Base-by-base conservation (phyloP, 768 basidiomycete genomes). In the Serendipita vermifera region DNA sequence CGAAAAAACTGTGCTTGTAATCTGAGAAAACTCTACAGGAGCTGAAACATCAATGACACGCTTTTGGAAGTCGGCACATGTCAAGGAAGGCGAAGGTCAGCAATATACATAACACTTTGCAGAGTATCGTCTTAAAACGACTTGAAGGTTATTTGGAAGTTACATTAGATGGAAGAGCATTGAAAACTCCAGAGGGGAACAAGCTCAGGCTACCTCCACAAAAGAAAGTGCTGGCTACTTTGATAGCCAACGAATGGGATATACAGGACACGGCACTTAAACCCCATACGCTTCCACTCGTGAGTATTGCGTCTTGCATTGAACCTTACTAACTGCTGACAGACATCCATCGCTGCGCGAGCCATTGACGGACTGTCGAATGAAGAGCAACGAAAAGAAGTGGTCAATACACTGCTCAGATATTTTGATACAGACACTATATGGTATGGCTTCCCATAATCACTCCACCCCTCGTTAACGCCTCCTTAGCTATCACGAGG, bases 221-320 rank as follows among this genome's bases (percentile, higher is more conserved):
- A 59, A 88, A 87, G 65, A 66, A 75, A 38, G 70, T 93, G 27
- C 74, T 87, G 20, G 91, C 93, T 1, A 75, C 87, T 1, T 75
- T 96, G 57, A 82, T 98, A 62, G 96, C 92, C 17, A 77, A 86
- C 56, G 96, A 99, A 72, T 99, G 96, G 96, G 92, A 99, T 64
- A 86, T 84, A 64, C 94, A 97, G 69, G 81, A 81, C 57, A 82
- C 73, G 3, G 64, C 93, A 1, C 66, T 97, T 59, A 97, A 93
- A 68, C 85, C 85, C 24, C 88, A 94, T 67, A 85, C 91, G 1
- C 71, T 99, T 24, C 92, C 96, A 14, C 79, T 96, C 78, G 94
- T 96, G 27, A 55, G 70, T 62, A 65, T 2, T 3, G 57, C 55
- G 73, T 61, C 26, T 5, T 31, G 33, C 54, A 11, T 43, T 24